These are phyloP conservation scores for Solanum chacoense DNA, from an alignment of 305 asterid genomes.

Conservation along the genomic window DNA sequence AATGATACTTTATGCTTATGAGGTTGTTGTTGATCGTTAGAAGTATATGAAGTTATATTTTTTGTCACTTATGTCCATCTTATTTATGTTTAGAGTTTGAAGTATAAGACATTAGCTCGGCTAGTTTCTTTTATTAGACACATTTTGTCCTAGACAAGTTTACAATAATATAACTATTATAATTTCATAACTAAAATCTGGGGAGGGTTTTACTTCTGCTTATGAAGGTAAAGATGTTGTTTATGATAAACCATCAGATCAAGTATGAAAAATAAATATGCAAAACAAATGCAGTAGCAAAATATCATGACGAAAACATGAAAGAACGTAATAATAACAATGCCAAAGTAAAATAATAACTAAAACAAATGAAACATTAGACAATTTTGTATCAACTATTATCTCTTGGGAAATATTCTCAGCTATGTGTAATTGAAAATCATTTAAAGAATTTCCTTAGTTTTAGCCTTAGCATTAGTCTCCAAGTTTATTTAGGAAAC, in stretches of 20 bases:
- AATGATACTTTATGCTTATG: not conserved
- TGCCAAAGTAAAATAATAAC: no score
- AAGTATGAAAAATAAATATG: not conserved
- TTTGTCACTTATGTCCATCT: not conserved
- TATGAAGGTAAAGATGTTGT: not conserved
- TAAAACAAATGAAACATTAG: not conserved
- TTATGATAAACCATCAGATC: not conserved
- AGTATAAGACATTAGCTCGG: not conserved
- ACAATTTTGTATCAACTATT: no score
- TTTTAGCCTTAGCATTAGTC: not conserved
- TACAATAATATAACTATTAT: not conserved
- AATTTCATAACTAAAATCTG: not conserved
- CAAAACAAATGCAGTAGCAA: not conserved
- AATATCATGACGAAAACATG: not conserved
- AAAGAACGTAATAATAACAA: not conserved
- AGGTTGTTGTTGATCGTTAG: not conserved
- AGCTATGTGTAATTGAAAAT: not conserved
- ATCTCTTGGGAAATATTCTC: not conserved
- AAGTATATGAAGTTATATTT: not conserved
- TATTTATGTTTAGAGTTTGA: not conserved
- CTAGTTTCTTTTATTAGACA: not conserved
- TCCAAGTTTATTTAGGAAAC: no score
- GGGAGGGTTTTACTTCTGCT: accelerated
- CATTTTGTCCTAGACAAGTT: not conserved
- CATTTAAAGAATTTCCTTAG: not conserved